Conservation (phyloP, 257 asterid genomes). For the Solanum stenotomum region DNA sequence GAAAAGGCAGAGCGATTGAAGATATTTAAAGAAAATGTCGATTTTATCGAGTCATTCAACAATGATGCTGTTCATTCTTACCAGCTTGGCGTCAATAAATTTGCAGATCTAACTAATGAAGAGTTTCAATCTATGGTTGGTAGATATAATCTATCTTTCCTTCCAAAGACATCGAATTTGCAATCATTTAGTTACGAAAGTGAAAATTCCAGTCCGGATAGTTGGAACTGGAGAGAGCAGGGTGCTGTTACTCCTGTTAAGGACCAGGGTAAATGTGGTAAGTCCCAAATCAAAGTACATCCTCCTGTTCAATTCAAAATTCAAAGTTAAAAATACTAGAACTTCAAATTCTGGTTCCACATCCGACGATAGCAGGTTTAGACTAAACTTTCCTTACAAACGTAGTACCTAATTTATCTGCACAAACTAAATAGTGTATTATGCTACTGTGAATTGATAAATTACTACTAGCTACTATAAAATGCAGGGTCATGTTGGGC, state of each 20-base stretch:
- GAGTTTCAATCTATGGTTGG: constrained; percentile 24
- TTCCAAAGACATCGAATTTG: neutral
- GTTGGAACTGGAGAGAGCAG: constrained; percentile 28
- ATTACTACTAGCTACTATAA: neutral
- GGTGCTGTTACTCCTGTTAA: constrained; percentile 26
- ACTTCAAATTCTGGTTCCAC: too few relatives aligned
- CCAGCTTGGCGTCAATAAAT: constrained; percentile 25
- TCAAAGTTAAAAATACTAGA: neutral
- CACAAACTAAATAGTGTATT: neutral
- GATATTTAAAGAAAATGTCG: constrained; percentile 27
- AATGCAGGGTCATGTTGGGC: constrained; percentile 28
- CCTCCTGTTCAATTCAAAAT: neutral
- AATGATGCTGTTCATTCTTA: constrained; percentile 9
- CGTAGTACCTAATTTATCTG: neutral
- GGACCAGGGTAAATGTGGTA: constrained; percentile 21
- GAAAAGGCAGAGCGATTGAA: constrained; percentile 22
- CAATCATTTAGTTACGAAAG: constrained; percentile 21
- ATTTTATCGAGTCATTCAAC: constrained; percentile 20
- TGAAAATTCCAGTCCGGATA: constrained; percentile 14
- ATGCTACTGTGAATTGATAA: neutral
- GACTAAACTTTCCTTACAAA: neutral
- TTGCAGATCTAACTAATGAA: constrained; percentile 25
- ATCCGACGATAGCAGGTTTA: neutral
- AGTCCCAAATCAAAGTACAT: neutral
- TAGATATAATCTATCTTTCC: constrained; percentile 10